Evolutionary conservation across 805 yeast species (phyloP), one percentile per base, ranked within the genome.

Genomic region (Maudiozyma pseudohumilis): DNA sequence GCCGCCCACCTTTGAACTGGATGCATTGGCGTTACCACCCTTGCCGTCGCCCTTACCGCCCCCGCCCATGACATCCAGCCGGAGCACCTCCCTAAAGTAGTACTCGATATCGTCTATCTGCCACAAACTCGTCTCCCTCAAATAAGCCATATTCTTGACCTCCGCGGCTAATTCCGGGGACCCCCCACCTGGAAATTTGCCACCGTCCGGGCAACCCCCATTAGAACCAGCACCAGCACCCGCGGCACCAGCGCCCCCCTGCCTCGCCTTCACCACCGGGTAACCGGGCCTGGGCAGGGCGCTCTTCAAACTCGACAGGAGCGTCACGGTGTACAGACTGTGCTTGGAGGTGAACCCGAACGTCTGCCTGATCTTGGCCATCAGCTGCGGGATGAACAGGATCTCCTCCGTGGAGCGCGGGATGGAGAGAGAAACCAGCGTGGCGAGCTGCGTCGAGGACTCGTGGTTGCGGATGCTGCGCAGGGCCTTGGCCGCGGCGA

Each of bases 351-450:
- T 71, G 53, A 77, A 78, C 0, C 92, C 89, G 56, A 77, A 81
- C 2, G 69, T 72, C 48, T 76, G 77, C 41, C 85, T 80, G 35
- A 82, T 68, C 39, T 75, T 71, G 5, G 86, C 82, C 41, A 82
- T 60, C 35, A 82, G 57, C 6, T 83, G 75, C 0, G 92, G 89
- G 26, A 80, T 75, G 48, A 80, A 79, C 29, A 82, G 60, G 0
- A 86, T 80, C 52, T 82, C 92, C 48, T 80, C 88, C 0, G 89
- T 81, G 13, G 82, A 72, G 52, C 92, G 64, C 6, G 89, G 92
- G 8, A 80, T 70, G 0, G 89, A 73, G 42, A 80, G 69, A 0
- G 89, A 84, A 5, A 81, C 86, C 20, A 74, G 55, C 17, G 69
- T 69, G 1, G 79, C 74, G 35, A 74, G 53, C 47, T 69, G 70